Evolutionary conservation across 2,329 filamentous ascomycete genomes (phyloP), one percentile per base, ranked within the genome.

Genomic region (Pezicula neosporulosa): DNA sequence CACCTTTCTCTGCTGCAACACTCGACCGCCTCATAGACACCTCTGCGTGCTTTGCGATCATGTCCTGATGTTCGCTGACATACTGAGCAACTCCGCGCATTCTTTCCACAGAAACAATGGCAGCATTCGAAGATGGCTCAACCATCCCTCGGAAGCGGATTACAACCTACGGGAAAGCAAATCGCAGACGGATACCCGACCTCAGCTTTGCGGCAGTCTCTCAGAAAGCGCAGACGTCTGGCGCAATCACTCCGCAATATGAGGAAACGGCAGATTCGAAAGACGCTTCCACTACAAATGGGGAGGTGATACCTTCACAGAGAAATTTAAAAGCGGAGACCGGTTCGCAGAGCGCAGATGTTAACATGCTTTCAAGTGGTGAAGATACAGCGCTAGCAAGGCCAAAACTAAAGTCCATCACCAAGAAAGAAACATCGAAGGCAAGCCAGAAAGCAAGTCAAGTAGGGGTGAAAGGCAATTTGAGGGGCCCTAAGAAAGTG

Each of bases 81-180:
- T 10, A 33, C 30, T 33, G 30, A 33, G 30, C 7, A 33, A 33
- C 30, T 10, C 30, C 30, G 12, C 30, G 30, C 30, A 10, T 13
- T 42, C 18, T 19, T 42, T 19, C 5, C 48, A 39, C 12, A 43
- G 27, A 45, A 28, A 44, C 42, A 43, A 65, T 68, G 65, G 60
- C 63, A 18, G 55, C 64, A 6, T 47, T 61, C 44, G 56, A 63
- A 24, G 59, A 62, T 41, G 42, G 19, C 19, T 30, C 48, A 6
- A 50, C 33, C 7, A 37, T 47, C 12, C 55, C 61, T 43, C 60
- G 63, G 45, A 68, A 65, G 54, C 59, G 56, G 36, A 54, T 66
- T 28, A 53, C 60, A 7, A 68, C 66, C 5, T 68, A 68, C 55
- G 66, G 66, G 2, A 68, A 67, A 50, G 45, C 63, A 28, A 56